Conservation (phyloP, 192 early-diverging fungal genomes). For the Podila verticillata region DNA sequence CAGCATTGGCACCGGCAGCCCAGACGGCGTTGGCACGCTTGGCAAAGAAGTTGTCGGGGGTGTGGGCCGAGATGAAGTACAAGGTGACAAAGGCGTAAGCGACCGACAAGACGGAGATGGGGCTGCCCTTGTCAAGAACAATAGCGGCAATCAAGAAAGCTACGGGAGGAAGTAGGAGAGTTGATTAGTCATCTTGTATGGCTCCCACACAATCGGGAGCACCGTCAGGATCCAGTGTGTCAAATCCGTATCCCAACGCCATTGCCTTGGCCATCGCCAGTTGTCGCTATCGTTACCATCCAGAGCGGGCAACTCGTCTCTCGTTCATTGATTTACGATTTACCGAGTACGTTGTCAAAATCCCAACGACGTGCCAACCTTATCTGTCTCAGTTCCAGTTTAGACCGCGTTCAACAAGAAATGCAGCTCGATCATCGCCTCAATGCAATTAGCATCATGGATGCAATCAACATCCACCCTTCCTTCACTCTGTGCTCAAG, state of each 20-base stretch:
- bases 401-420: too few species aligned
- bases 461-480: too few species aligned
- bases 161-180: slow-evolving; percentile 1
- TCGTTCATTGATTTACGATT: too few species aligned
- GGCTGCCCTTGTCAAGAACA: slow-evolving; percentile 59
- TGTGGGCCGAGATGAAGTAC: slow-evolving; percentile 58
- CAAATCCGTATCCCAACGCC: too few species aligned
- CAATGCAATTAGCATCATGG: too few species aligned
- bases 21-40: slow-evolving; percentile 46
- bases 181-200: not conserved
- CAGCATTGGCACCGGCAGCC: slow-evolving; percentile 29
- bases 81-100: slow-evolving; percentile 62
- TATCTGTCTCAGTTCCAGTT: not conserved
- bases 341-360: too few species aligned
- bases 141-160: slow-evolving; percentile 72
- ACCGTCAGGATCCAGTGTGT: too few species aligned
- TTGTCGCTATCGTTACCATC: too few species aligned
- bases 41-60: slow-evolving; percentile 45
- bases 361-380: not conserved
- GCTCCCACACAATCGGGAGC: not conserved
- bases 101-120: slow-evolving; percentile 58
- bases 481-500: too few species aligned
- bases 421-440: too few species aligned
- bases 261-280: too few species aligned
- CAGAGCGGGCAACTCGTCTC: too few species aligned